Evolutionary conservation across 2,329 filamentous ascomycete species (phyloP), one percentile per base, ranked within the genome.

Genomic region (Ophiostoma sp.): DNA sequence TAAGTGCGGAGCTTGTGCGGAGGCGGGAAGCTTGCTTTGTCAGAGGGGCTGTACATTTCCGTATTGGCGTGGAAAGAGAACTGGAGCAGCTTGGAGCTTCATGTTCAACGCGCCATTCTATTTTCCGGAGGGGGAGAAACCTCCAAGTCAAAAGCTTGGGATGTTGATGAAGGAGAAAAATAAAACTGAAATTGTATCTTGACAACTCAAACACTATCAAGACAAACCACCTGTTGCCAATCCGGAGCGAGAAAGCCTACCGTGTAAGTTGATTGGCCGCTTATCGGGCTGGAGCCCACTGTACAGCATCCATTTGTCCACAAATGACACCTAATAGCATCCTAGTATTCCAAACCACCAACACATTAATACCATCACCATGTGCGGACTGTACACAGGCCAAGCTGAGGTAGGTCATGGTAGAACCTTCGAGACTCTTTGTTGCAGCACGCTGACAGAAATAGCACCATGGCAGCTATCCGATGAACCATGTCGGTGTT

Each of bases 401-500:
- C 19, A 31, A 2, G 68, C 68, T 8, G 68, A 57, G 48, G 68
- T 70, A 28, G 2, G 68, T 25, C 19, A 52, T 9, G 8, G 12
- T 3, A 36, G 11, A 17, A 1, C n/a, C 17, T 25, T 48, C 3
- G 7, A 36, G 19, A 4, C 8, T 25, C n/a, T 9, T 9, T 15
- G 28, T 17, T 42, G 5, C 11, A 39, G 15, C 15, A 2, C 7
- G 42, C 42, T 68, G 11, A 50, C 25, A 48, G 15, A 6, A 48
- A 3, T n/a, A 69, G 66, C 22, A 28, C 55, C 69, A 71, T 42
- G 69, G 69, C 28, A 71, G 22, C 19, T 71, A 71, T 12, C 69
- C 69, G 1, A 2, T 71, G 0, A 73, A 73, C 48, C 72, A 73
- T 25, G 57, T 73, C 5, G 72, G 39, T 11, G n/a, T 73, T 5